Evolutionary conservation across 441 rosid species (phyloP).

Genomic region (Flueggea neowawraea): DNA sequence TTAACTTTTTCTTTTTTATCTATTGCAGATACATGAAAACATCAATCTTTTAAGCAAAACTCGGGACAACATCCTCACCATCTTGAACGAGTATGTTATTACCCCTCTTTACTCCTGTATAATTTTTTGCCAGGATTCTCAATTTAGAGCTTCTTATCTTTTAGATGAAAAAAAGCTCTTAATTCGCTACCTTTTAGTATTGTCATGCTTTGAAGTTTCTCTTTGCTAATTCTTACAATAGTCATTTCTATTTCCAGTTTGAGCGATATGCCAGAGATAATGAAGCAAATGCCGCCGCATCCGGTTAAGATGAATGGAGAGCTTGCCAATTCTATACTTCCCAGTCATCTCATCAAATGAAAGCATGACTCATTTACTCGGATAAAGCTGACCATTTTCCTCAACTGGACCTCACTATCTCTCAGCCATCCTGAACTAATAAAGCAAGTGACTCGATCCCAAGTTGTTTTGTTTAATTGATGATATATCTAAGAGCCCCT

Average conservation of each 20-base stretch:
- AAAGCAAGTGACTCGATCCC: no score
- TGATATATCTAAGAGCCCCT: no score
- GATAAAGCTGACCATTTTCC: constrained; percentile 17
- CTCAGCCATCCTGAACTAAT: no score
- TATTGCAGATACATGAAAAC: constrained; percentile 71
- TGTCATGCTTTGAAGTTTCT: no score
- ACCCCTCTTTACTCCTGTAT: constrained; percentile 9
- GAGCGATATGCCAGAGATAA: constrained; percentile 77
- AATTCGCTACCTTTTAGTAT: no score
- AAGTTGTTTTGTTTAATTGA: no score
- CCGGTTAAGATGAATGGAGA: constrained; percentile 84
- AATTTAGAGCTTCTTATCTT: neutral
- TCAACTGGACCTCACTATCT: neutral
- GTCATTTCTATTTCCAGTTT: constrained; percentile 35
- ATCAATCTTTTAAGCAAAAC: constrained; percentile 59
- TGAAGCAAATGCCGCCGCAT: constrained; percentile 94
- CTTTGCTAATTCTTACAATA: no score
- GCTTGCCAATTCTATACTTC: constrained; percentile 66
- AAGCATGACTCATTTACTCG: constrained; percentile 26
- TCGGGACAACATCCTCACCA: constrained; percentile 72
- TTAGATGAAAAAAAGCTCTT: no score
- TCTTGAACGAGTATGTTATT: constrained; percentile 67
- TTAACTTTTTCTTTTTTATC: neutral
- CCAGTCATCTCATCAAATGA: constrained; percentile 46
- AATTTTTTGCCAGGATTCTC: neutral